Evolutionary conservation across 164 flowering plant species (phyloP).

Genomic region (Warburgia ugandensis): DNA sequence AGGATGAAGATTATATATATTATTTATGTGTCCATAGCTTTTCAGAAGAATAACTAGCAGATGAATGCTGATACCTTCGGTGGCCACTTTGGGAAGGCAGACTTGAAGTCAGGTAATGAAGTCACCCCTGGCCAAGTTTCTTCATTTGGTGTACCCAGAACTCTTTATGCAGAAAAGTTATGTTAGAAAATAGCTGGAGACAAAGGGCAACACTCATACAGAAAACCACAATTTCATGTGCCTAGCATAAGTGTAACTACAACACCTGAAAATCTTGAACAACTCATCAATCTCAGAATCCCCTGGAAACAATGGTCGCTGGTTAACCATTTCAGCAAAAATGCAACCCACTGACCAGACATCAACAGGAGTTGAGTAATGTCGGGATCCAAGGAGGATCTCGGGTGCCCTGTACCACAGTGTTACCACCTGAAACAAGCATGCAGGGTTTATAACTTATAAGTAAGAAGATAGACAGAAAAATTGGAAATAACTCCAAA

Average conservation of each 20-base stretch:
- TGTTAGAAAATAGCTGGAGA: too few species aligned
- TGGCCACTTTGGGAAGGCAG: constrained; percentile 90
- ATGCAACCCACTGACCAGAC: constrained; percentile 99
- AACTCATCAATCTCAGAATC: constrained; percentile 97
- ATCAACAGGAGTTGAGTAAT: constrained; percentile 97
- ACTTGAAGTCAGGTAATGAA: constrained; percentile 82
- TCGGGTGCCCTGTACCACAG: constrained; percentile 99
- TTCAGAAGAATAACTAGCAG: background rate
- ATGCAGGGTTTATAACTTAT: background rate
- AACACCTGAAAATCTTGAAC: constrained; percentile 90
- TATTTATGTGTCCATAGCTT: background rate
- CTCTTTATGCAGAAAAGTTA: constrained; percentile 33
- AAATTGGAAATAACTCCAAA: background rate
- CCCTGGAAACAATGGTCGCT: constrained; percentile 87
- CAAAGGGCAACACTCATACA: too few species aligned
- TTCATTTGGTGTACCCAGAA: constrained; percentile 88
- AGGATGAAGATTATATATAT: background rate
- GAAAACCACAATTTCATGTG: too few species aligned
- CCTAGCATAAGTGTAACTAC: too few species aligned
- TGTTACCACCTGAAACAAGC: constrained; percentile 71
- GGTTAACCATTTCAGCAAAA: constrained; percentile 98
- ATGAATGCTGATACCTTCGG: constrained; percentile 41
- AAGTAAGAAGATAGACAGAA: background rate
- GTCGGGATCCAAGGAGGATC: constrained; percentile 91
- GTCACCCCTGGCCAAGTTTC: constrained; percentile 94